Base-by-base conservation (phyloP, 306 rosid species). In the Malus asiatica region DNA sequence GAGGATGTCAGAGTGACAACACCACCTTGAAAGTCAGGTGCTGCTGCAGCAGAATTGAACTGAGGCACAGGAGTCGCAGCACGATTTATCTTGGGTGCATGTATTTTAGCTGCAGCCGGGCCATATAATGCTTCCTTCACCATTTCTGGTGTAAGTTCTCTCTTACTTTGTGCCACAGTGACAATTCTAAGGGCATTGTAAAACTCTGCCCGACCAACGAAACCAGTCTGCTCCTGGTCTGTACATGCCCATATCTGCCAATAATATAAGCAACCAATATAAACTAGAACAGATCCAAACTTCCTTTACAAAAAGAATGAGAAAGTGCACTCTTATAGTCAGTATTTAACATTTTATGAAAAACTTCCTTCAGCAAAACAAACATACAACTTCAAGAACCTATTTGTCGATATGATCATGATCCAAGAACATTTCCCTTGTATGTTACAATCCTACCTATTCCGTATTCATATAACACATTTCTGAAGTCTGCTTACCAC, bases 151-250 rank as follows among this genome's bases (percentile, higher is more conserved):
- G 98, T 92, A 18, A 96, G 82, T 38, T 92, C 97, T 42, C 96
- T 90, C 84, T 88, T 95, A 80, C 92, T 92, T 78, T 96, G 99
- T 65, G 97, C 99, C 72, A 96, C 98, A n/a, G 99, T 96, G 53
- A 90, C 96, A 80, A 96, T 98, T 78, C 86, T 92, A 80, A 93
- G 99, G 71, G 98, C 98, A 88, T 96, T 96, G 85, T 96, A 93
- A 80, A 96, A 96, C 87, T 93, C 99, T 5, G 88, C 82, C 58
- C 91, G 89, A 53, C 97, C 97, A 58, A 96, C 97, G 73, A 81
- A 93, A 48, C 89, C 87, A 76, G 88, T 89, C 73, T 93, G 96
- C 77, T 88, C 86, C 81, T 59, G 88, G 77, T 93, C 90, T 74
- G 99, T 91, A 86, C 70, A 66, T 40, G 88, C 89, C 99, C 98